Base-by-base conservation (phyloP, 1,139 yeast genomes). In the Suhomyces guaymorum region DNA sequence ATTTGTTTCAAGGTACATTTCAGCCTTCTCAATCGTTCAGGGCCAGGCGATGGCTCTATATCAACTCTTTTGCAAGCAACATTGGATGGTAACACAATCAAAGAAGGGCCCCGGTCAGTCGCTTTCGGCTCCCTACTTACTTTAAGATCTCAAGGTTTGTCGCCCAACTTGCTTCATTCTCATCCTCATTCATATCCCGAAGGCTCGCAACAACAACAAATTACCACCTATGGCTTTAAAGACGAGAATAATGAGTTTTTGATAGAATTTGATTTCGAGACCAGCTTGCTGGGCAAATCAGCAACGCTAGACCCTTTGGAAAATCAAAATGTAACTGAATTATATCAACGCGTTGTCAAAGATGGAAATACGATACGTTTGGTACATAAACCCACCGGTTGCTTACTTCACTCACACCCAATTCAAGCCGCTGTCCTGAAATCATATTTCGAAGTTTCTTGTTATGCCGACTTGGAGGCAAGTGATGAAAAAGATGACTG, bases 1-100 rank as follows among this genome's bases (percentile, higher is more conserved):
- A 51, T 73, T 10, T 76, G 82, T 49, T 92, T 92, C 70, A 85
- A 82, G 59, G 66, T 85, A 30, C 99, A 92, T 59, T 92, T 92
- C 51, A 48, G 69, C 13, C 66, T 90, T 20, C 72, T 92, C 38
- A 80, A 74, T 53, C 81, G 79, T 49, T 78, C 95, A 3, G 98
- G 94, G 7, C 72, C 86, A 0, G 95, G 90, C 14, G 85, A 82
- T 52, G 82, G 87, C 0, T 76, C 88, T 3, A 77, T 83, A 34
- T 80, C 87, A 3, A 75, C 90, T 1, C 61, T 84, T 28, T 72
- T 83, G 46, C 95, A 84, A 55, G 80, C 82, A 3, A 79, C 83
- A 30, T 65, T 83, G 42, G 70, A 71, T 32, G 80, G 77, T 22
- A 72, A 75, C 28, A 68, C 75, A 20, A 69, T 84, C 31, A 57